Conservation (phyloP, 1,139 yeast genomes). For the Blastobotrys apis region DNA sequence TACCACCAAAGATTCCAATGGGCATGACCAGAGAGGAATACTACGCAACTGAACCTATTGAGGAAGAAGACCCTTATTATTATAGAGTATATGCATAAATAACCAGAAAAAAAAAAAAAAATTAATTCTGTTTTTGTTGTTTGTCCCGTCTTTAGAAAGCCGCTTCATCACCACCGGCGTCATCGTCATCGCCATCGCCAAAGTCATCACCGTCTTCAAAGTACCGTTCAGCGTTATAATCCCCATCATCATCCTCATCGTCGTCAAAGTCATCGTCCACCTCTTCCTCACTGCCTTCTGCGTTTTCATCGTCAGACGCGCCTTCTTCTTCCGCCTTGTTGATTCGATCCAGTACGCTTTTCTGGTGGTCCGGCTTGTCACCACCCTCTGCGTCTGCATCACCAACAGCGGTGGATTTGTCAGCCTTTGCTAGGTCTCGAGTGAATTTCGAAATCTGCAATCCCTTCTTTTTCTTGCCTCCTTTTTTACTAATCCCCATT, state of each 20-base stretch:
- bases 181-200: slow-evolving; percentile 52
- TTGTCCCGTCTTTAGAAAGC: slow-evolving; percentile 21
- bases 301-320: slow-evolving; percentile 43
- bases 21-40: slow-evolving; percentile 31
- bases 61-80: slow-evolving; percentile 16
- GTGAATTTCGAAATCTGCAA: slow-evolving; percentile 30
- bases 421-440: slow-evolving; percentile 34
- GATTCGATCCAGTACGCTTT: slow-evolving; percentile 17
- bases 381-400: too few relatives aligned
- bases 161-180: slow-evolving; percentile 44
- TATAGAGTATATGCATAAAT: slow-evolving; percentile 14
- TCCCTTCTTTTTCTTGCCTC: slow-evolving; percentile 23
- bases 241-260: slow-evolving; percentile 73
- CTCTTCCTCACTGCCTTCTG: slow-evolving; percentile 64
- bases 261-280: slow-evolving; percentile 76
- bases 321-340: slow-evolving; percentile 47
- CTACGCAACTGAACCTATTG: slow-evolving; percentile 20
- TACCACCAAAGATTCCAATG: slow-evolving; percentile 33
- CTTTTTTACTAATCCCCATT: slow-evolving; percentile 57
- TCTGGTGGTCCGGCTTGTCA: slow-evolving; percentile 38
- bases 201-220: slow-evolving; percentile 47
- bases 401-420: slow-evolving; percentile 46
- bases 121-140: neutral
- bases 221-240: slow-evolving; percentile 58
- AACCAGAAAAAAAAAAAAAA: slow-evolving; percentile 1